A percentile compares a stretch with the other conserved stretches of the same genome.
Evolutionary conservation across 345 rosid species (phyloP).

Genomic region (Citrus glauca): DNA sequence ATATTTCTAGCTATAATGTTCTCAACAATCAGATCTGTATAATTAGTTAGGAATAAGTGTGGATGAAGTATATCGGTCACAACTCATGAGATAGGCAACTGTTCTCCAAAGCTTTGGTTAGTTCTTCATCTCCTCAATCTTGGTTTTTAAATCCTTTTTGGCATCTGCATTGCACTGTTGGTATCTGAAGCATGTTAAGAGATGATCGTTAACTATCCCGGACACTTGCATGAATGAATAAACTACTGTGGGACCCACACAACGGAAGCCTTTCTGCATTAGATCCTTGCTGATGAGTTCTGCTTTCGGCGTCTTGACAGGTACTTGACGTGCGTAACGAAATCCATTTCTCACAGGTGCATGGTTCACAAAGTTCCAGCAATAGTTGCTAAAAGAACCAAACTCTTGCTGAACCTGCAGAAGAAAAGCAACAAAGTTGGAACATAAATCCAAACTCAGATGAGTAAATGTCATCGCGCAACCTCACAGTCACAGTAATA

Average conservation of each 20-base stretch:
- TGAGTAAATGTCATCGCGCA: background rate
- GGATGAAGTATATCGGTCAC: slow-evolving; percentile 13
- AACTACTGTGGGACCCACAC: slow-evolving; percentile 83
- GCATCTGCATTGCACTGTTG: slow-evolving; percentile 40
- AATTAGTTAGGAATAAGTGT: slow-evolving; percentile 17
- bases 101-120: slow-evolving; percentile 23
- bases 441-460: background rate
- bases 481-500: background rate
- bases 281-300: slow-evolving; percentile 84
- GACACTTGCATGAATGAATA: slow-evolving; percentile 88
- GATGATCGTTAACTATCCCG: slow-evolving; percentile 83
- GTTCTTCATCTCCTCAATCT: slow-evolving; percentile 21
- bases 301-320: slow-evolving; percentile 84
- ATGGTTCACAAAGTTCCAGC: slow-evolving; percentile 75
- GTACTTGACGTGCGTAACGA: slow-evolving; percentile 75
- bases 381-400: slow-evolving; percentile 76
- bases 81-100: slow-evolving; percentile 22
- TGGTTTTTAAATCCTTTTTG: slow-evolving; percentile 23
- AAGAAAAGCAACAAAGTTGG: slow-evolving; percentile 1
- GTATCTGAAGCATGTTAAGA: slow-evolving; percentile 66
- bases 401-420: slow-evolving; percentile 77
- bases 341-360: slow-evolving; percentile 60
- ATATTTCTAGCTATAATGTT: slow-evolving; percentile 11
- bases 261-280: slow-evolving; percentile 89
- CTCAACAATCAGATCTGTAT: slow-evolving; percentile 5